Conservation (phyloP, 2,329 filamentous ascomycete genomes). For the Colletotrichum lentis region DNA sequence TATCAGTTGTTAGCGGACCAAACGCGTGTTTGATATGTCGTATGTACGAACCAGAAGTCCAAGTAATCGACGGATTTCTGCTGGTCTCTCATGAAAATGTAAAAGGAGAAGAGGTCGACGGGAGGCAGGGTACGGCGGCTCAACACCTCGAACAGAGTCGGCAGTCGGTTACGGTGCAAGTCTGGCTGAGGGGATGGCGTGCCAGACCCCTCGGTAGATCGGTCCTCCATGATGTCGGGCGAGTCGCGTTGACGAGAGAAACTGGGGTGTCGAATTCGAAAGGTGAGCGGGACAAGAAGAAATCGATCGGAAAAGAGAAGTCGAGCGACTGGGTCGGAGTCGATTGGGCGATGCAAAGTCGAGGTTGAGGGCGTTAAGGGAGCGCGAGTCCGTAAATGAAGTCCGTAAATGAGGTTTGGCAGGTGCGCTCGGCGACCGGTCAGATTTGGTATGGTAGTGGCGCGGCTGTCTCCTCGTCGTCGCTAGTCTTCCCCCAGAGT, state of each 20-base stretch:
- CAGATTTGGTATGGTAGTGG: slow-evolving; percentile 3
- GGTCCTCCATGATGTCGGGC: slow-evolving; percentile 49
- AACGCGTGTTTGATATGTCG: slow-evolving; percentile 9
- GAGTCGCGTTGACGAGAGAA: slow-evolving; percentile 1
- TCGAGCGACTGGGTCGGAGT: not conserved
- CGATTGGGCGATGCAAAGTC: slow-evolving; percentile 15
- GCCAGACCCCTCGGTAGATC: slow-evolving; percentile 40
- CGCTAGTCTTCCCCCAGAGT: slow-evolving; percentile 9
- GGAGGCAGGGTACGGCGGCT: slow-evolving; percentile 93
- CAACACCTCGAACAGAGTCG: slow-evolving; percentile 94
- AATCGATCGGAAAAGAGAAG: slow-evolving; percentile 5
- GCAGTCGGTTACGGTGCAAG: slow-evolving; percentile 79
- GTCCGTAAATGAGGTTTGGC: slow-evolving; percentile 32
- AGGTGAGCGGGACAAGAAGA: not conserved
- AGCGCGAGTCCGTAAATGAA: slow-evolving; percentile 26
- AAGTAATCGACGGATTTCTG: slow-evolving; percentile 97
- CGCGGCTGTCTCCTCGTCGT: slow-evolving; percentile 19
- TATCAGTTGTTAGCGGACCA: slow-evolving; percentile 50
- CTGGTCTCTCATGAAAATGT: slow-evolving; percentile 99
- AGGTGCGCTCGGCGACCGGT: slow-evolving; percentile 20
- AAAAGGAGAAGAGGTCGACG: slow-evolving; percentile 97
- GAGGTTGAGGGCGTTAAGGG: slow-evolving; percentile 20
- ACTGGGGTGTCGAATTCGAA: not conserved
- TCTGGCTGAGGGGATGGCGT: slow-evolving; percentile 66
- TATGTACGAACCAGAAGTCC: slow-evolving; percentile 84